Evolutionary conservation across 768 basidiomycete genomes (phyloP).

Genomic region (Lentinula raphanica): DNA sequence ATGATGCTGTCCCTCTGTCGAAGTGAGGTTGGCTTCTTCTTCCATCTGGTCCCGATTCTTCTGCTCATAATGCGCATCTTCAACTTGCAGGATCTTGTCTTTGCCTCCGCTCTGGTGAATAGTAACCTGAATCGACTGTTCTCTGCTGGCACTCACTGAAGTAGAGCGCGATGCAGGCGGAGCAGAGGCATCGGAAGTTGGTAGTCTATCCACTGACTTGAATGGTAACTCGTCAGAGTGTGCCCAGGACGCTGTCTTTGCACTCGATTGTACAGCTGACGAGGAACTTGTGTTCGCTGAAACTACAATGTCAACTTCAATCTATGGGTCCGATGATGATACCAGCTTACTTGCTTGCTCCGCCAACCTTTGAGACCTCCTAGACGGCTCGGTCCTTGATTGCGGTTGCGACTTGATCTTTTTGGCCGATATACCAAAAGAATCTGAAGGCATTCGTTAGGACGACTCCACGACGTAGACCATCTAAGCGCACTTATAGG

Average conservation of each 20-base stretch:
- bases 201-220: neutral
- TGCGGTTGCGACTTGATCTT: too few species aligned
- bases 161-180: neutral
- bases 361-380: too few species aligned
- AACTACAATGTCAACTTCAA: too few species aligned
- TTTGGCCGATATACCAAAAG: too few species aligned
- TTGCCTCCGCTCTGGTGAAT: neutral
- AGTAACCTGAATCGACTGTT: neutral
- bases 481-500: neutral
- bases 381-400: too few species aligned
- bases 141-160: neutral
- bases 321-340: too few species aligned
- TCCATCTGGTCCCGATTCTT: neutral
- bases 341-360: too few species aligned
- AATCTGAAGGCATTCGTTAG: neutral
- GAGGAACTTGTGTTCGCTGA: too few species aligned
- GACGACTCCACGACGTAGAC: neutral
- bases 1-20: neutral
- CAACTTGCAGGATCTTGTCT: neutral
- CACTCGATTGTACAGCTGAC: too few species aligned
- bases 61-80: neutral
- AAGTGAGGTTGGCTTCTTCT: neutral
- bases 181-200: neutral
- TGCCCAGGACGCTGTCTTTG: neutral
- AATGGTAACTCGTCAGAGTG: neutral